A percentile compares a stretch with the other conserved stretches of the same genome.
Conservation (phyloP, 225 moss, liverwort and hornwort genomes). For the Neckera pumila region DNA sequence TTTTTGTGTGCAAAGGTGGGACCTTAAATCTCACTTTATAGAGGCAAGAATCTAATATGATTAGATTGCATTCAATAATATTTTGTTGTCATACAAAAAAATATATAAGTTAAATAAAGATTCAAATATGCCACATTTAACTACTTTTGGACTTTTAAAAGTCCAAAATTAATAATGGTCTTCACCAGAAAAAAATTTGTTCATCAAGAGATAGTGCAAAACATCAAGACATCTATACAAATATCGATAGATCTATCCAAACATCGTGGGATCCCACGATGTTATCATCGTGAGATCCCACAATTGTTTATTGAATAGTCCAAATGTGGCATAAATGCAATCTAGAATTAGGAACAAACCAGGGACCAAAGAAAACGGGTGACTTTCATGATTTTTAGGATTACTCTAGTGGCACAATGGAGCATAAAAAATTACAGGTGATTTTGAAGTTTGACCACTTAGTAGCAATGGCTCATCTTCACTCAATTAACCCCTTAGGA, state of each 20-base stretch:
- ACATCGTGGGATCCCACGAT: no score
- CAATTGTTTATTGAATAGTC: no score
- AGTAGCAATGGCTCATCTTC: neutral
- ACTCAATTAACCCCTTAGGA: neutral
- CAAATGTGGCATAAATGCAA: no score
- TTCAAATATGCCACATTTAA: no score
- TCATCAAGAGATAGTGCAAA: no score
- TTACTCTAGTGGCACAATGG: neutral
- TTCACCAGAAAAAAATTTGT: no score
- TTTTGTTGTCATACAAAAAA: neutral
- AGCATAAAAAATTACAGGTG: neutral
- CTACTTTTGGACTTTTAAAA: no score
- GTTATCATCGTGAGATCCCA: no score
- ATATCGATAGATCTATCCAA: no score
- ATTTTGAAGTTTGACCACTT: neutral
- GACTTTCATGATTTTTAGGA: neutral
- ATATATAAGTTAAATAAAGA: neutral
- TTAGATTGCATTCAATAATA: neutral
- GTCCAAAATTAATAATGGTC: no score
- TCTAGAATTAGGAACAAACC: neutral
- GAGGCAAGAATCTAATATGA: neutral
- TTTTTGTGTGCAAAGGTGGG: neutral
- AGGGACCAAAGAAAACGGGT: neutral
- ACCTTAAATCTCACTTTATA: neutral
- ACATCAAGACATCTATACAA: no score